Conservation (phyloP, 495 filamentous ascomycete genomes). For the Thozetella sp. region DNA sequence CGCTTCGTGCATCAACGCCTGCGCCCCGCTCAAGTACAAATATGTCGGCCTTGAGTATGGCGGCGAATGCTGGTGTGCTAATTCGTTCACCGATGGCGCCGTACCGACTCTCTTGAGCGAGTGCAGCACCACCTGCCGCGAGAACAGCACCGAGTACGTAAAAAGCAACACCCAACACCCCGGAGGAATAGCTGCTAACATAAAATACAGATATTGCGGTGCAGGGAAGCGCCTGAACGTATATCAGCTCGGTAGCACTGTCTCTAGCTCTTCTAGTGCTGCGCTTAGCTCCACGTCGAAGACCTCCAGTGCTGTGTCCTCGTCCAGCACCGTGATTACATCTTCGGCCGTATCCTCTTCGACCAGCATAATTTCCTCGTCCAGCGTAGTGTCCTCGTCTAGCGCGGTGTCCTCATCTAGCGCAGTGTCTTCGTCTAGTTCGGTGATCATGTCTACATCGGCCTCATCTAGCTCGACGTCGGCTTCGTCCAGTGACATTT, state of each 20-base stretch:
- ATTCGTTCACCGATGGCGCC: conserved; percentile 12
- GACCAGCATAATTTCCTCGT: too few species aligned
- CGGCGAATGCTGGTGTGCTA: conserved; percentile 16
- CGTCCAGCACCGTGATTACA: too few species aligned
- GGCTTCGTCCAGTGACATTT: too few species aligned
- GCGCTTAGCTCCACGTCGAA: background rate
- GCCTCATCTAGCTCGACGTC: too few species aligned
- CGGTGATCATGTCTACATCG: too few species aligned
- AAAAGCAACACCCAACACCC: background rate
- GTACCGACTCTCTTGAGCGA: background rate
- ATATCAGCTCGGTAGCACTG: background rate
- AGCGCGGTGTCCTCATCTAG: too few species aligned
- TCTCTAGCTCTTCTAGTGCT: background rate
- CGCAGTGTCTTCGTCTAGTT: too few species aligned
- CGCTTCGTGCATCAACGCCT: background rate
- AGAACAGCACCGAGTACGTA: background rate
- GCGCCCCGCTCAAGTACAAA: background rate
- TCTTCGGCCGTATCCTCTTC: too few species aligned
- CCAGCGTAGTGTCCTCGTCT: too few species aligned
- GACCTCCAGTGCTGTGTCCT: too few species aligned
- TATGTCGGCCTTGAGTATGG: conserved; percentile 23
- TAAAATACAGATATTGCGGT: background rate
- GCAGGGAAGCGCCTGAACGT: background rate
- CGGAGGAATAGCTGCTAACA: background rate
- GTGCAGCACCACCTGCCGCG: background rate